Evolutionary conservation across 148 eudicot species (phyloP).

Genomic region (Rhododendron kiyosumense): DNA sequence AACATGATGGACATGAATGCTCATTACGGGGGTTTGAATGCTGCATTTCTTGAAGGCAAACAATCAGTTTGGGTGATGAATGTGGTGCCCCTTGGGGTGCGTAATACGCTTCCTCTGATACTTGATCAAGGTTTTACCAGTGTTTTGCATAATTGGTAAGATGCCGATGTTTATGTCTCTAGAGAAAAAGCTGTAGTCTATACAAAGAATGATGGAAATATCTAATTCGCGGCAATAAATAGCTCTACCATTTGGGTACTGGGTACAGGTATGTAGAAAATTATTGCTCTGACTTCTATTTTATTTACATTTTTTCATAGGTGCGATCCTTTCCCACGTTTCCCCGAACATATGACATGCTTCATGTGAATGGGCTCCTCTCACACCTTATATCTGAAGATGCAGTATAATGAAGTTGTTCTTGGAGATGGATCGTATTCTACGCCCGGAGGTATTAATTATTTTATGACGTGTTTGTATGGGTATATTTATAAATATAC

Average conservation of each 20-base stretch:
- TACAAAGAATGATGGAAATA: neutral
- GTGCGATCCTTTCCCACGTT: constrained; percentile 96
- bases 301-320: constrained; percentile 24
- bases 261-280: constrained; percentile 40
- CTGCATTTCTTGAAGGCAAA: constrained; percentile 61
- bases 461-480: neutral
- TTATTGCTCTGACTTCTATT: neutral
- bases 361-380: constrained; percentile 83
- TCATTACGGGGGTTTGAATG: constrained; percentile 75
- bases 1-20: constrained; percentile 98
- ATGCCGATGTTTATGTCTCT: neutral
- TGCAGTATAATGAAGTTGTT: constrained; percentile 72
- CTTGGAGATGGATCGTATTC: constrained; percentile 91
- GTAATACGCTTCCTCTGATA: constrained; percentile 70
- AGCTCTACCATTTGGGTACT: constrained; percentile 7
- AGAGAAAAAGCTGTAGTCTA: neutral
- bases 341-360: constrained; percentile 91
- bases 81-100: constrained; percentile 68
- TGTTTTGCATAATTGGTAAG: constrained; percentile 89
- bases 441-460: constrained; percentile 77
- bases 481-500: neutral
- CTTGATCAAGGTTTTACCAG: constrained; percentile 87
- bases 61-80: constrained; percentile 95
- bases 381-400: constrained; percentile 51
- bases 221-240: neutral